Evolutionary conservation across 768 basidiomycete species (phyloP).

Genomic region (Kwoniella sp.): DNA sequence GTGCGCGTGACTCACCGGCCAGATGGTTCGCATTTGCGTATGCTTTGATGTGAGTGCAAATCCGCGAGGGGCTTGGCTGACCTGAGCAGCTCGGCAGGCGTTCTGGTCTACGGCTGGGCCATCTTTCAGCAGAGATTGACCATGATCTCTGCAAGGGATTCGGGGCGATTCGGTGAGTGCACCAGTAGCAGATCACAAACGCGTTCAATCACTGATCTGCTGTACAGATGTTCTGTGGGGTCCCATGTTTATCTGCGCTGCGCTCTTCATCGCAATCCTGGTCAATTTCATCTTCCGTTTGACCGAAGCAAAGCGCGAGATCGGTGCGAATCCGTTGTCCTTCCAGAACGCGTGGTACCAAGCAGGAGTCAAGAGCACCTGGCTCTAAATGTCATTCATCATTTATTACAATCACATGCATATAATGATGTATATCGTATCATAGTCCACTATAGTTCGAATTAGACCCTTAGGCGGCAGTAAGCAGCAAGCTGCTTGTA

Average conservation of each 20-base stretch:
- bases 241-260: constrained; percentile 75
- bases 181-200: background rate
- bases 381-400: constrained; percentile 13
- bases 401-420: constrained; percentile 11
- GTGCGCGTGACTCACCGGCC: constrained; percentile 67
- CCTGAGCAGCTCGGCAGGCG: constrained; percentile 47
- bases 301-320: constrained; percentile 32
- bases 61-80: background rate
- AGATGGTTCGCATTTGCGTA: constrained; percentile 80
- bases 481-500: constrained; percentile 40
- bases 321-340: constrained; percentile 40
- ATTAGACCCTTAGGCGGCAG: constrained; percentile 7
- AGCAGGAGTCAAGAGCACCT: constrained; percentile 22
- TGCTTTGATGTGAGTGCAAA: constrained; percentile 71
- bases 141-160: constrained; percentile 85
- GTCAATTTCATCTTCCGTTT: constrained; percentile 59
- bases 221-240: constrained; percentile 73
- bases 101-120: constrained; percentile 77
- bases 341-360: constrained; percentile 39
- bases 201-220: background rate
- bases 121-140: constrained; percentile 86
- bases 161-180: constrained; percentile 79
- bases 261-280: constrained; percentile 84
- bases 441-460: background rate
- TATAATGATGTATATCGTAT: constrained; percentile 7